Conservation (phyloP, 257 asterid species). For the Capsicum chinense region DNA sequence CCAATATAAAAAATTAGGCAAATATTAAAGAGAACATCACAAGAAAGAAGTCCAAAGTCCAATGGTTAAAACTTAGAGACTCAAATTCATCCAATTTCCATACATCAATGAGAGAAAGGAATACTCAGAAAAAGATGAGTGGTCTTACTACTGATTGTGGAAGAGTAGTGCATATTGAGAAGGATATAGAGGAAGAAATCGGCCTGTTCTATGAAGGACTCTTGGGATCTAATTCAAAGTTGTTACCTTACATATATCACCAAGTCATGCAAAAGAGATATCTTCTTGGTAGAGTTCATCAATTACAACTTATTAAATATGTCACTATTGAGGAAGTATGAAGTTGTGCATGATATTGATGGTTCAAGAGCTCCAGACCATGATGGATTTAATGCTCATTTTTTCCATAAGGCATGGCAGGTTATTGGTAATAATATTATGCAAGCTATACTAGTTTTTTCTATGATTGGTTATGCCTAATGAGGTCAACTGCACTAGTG, state of each 20-base stretch:
- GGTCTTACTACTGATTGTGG: background rate
- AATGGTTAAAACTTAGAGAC: background rate
- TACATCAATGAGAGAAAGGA: background rate
- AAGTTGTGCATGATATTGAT: background rate
- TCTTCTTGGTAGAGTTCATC: background rate
- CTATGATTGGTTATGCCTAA: background rate
- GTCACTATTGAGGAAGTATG: background rate
- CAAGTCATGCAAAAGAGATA: background rate
- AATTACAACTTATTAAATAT: no score
- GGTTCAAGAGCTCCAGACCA: background rate
- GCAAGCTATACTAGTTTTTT: background rate
- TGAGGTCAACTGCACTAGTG: background rate
- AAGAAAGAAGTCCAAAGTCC: background rate
- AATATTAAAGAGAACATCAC: background rate
- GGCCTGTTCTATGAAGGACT: background rate
- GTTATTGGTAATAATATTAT: background rate
- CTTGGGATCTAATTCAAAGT: background rate
- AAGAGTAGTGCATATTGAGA: no score
- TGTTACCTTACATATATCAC: background rate
- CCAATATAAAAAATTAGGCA: background rate
- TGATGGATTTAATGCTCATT: background rate
- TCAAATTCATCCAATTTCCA: background rate
- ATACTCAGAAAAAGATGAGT: background rate
- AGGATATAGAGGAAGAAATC: background rate
- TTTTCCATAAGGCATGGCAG: background rate